Evolutionary conservation across 108 stramenopile species (phyloP), one percentile per base, ranked within the genome.

Genomic region (Nitzschia putrida): DNA sequence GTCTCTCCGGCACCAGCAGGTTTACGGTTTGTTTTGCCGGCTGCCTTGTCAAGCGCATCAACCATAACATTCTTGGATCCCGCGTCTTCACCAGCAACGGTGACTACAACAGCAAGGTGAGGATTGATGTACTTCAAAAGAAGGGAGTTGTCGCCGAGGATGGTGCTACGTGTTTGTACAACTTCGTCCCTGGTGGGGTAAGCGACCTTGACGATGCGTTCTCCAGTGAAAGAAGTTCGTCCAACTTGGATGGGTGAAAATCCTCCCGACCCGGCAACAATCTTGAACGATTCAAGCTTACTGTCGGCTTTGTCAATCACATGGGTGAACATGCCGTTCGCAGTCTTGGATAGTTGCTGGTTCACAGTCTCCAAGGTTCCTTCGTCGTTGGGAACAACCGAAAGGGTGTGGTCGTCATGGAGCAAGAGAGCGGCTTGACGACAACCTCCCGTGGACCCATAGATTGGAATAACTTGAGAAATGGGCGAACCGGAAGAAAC

Each of bases 61-160:
- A 68, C 81, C 24, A 77, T 21, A 0, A 13, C 43, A n/a, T 61
- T 66, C 18, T 51, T 72, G 71, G 63, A 61, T 14, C 49, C 20
- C 64, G 78, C 68, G 21, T 73, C 70, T 20, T 78, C 79, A 5
- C 61, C 77, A 3, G 73, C 49, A 71, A 80, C 74, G 0, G 95
- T 92, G 5, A 96, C 78, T 42, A 96, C 80, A 20, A 89, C 94
- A 24, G 77, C 81, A 45, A 98, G 71, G 70, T 97, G 90, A 37
- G 97, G 97, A 73, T 98, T 98, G 44, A 97, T 72, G 73, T 98
- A 98, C 69, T 96, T 97, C 66, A 96, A 77, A 40, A 98, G 74
- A 21, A 98, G 74, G 8, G 95, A 88, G 68, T 96, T 92, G 80
- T 98, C 97, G 12, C 97, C 97, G 18, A 97, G 72, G 7, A 92